Base-by-base conservation (phyloP, 345 rosid species). In the Rhodamnia argentea region DNA sequence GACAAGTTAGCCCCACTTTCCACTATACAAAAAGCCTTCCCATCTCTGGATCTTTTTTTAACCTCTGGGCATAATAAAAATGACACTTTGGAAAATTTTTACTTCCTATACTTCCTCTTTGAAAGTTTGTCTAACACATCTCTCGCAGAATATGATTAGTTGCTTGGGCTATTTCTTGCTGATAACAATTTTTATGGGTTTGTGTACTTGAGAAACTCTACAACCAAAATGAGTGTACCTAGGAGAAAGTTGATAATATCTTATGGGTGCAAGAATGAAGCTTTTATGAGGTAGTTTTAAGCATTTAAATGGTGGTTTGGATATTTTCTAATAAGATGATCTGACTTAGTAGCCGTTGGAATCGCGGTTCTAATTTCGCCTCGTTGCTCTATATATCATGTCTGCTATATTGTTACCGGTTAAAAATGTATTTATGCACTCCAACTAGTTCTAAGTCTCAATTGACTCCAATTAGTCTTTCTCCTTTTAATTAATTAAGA, bases 261-360 rank as follows among this genome's bases (percentile, higher is more conserved):
- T 60, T 60, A 27, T 14, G 20, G 18, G 40, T 0, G 1, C 27
- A 14, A 62, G 42, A 7, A 14, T 29, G 22, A 62, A 62, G 40
- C 22, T 62, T 2, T 62, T 62, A 0, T 14, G 42, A 29, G 40
- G 75, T 29, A 15, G 37, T 60, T 62, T 13, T 62, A 1, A 14
- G 32, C 40, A 62, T 6, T 27, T 3, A 6, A 62, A 62, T 62
- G 5, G 40, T 29, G 75, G 75, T 62, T 10, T 62, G 22, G 22
- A 62, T 29, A 5, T 0, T 60, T 60, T 60, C 37, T 60, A 27
- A 29, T 62, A 14, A 7, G 0, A 62, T 0, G 42, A 62, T 62
- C 42, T 1, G 11, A 62, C 42, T 62, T 27, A 29, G 0, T 1
- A 62, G 42, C 9, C 0, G 0, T 29, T 29, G 42, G 42, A 0